Evolutionary conservation across 1,139 yeast species (phyloP), one percentile per base, ranked within the genome.

Genomic region (Blastobotrys persicus): DNA sequence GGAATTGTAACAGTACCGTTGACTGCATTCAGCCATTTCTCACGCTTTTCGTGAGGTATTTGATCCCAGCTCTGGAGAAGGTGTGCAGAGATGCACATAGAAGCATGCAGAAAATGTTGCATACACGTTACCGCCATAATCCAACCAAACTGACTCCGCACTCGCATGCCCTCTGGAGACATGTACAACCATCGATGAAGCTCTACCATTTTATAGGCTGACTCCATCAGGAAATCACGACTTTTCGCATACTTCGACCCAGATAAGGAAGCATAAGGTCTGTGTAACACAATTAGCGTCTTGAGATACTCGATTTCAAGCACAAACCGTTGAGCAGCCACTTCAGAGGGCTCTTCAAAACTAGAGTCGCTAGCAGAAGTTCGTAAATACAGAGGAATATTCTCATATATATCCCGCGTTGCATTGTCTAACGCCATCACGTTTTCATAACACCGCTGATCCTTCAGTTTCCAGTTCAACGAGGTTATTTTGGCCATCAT

Each of bases 271-370:
- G 68, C 57, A 49, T 58, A 63, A 19, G 64, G 59, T 18, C 69
- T 60, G 47, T 67, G 71, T 26, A 67, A 55, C 3, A 63, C 61
- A 11, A 65, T 61, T 33, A 65, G 45, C 7, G 65, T 56, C 44
- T 61, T 62, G 14, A 62, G 58, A 44, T 53, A 65, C 26, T 65
- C 67, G 39, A 63, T 50, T 45, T 67, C 69, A 31, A 62, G 57
- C 49, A 67, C 37, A 31, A 66, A 56, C 28, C 67, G 55, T 52
- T 67, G 69, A 40, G 66, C 50, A 4, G 61, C 51, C 20, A 63
- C 37, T 26, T 62, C 60, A 1, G 62, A 55, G 9, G 57, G 57
- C 26, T 63, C 66, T 1, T 37, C 46, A 1, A 57, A 32, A 7
- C 52, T 47, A 2, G 63, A 50, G 19, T 55, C 57, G 19, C 56